These are phyloP conservation scores for Pleurotus tuber-regium DNA, from an alignment of 768 basidiomycete species.

Conservation along the genomic window DNA sequence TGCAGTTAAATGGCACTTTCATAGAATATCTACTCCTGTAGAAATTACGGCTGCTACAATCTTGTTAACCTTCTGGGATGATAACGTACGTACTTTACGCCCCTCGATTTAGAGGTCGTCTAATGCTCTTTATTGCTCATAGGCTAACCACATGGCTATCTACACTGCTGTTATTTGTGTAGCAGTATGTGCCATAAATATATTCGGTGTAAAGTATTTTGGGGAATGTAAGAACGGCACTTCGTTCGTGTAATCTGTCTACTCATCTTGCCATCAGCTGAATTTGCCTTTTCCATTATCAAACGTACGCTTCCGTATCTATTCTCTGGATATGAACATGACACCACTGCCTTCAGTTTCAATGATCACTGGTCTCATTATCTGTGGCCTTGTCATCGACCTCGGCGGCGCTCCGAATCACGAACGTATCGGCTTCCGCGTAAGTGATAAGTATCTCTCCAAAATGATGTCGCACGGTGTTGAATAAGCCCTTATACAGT, in stretches of 20 bases:
- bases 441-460: slow-evolving; percentile 26
- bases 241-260: too few relatives aligned
- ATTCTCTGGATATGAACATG: background rate
- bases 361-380: slow-evolving; percentile 59
- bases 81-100: slow-evolving; percentile 41
- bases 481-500: slow-evolving; percentile 30
- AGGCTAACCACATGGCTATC: slow-evolving; percentile 48
- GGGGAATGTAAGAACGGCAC: slow-evolving; percentile 67
- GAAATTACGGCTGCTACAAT: slow-evolving; percentile 75
- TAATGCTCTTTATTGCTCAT: slow-evolving; percentile 1
- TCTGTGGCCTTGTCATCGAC: slow-evolving; percentile 67
- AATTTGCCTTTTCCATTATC: slow-evolving; percentile 65
- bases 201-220: slow-evolving; percentile 68
- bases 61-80: slow-evolving; percentile 71
- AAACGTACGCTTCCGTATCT: slow-evolving; percentile 42
- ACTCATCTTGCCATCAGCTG: too few relatives aligned
- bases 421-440: slow-evolving; percentile 67
- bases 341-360: slow-evolving; percentile 37
- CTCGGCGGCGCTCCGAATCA: slow-evolving; percentile 74
- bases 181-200: slow-evolving; percentile 55
- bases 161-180: slow-evolving; percentile 57
- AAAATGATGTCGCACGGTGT: background rate
- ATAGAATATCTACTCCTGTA: slow-evolving; percentile 58
- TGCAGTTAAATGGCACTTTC: background rate
- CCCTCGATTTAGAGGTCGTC: slow-evolving; percentile 3